Conservation (phyloP, 2,329 filamentous ascomycete genomes). For the Botrytis aclada region DNA sequence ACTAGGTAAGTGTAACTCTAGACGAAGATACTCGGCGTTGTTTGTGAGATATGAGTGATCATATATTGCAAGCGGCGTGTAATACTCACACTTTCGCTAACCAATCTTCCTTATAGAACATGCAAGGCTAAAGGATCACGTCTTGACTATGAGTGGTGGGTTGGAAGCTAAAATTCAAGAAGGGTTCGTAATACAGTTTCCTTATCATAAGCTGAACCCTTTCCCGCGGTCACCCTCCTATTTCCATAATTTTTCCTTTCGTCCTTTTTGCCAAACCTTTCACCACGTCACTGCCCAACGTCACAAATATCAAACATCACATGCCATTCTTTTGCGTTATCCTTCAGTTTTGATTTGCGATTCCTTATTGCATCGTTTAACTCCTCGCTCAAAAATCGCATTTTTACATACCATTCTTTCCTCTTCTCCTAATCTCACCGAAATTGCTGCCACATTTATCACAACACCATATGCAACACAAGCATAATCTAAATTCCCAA, state of each 20-base stretch:
- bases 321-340: constrained; percentile 14
- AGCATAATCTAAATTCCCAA: background rate
- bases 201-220: constrained; percentile 19
- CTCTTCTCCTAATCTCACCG: background rate
- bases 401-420: background rate
- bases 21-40: constrained; percentile 21
- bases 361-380: constrained; percentile 9
- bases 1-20: constrained; percentile 61
- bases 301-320: constrained; percentile 14
- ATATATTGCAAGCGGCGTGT: constrained; percentile 31
- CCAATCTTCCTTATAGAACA: constrained; percentile 61
- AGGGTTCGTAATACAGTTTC: constrained; percentile 62
- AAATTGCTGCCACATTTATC: constrained; percentile 1
- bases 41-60: constrained; percentile 33
- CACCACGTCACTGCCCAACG: constrained; percentile 23
- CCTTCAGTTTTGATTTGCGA: constrained; percentile 1
- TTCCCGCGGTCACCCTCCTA: background rate
- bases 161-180: constrained; percentile 89
- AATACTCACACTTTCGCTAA: constrained; percentile 39
- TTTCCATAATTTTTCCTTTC: constrained; percentile 14
- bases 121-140: constrained; percentile 87
- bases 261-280: constrained; percentile 18
- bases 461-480: background rate
- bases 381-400: background rate
- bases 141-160: constrained; percentile 80